These are phyloP conservation scores for Cystobasidium sp. DNA, from an alignment of 1,284 basidiomycete genomes.

Conservation along the genomic window DNA sequence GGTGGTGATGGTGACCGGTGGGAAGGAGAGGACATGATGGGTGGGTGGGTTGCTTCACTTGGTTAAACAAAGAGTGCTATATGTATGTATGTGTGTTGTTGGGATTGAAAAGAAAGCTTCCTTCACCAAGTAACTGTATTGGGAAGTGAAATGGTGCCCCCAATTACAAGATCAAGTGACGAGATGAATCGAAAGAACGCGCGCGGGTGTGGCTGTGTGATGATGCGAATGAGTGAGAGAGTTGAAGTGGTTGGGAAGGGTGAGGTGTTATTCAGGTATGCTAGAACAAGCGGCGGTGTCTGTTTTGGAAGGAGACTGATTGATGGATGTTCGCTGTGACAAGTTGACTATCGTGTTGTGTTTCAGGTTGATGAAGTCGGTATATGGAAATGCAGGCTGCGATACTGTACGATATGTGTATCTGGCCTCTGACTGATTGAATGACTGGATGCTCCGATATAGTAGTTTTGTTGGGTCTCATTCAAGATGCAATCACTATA, in stretches of 20 bases:
- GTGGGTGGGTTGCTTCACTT: no score
- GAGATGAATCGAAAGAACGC: neutral
- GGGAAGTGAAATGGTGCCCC: neutral
- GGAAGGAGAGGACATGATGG: neutral
- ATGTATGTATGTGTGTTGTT: no score
- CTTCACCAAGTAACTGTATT: neutral
- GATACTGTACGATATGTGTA: no score
- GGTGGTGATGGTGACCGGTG: neutral
- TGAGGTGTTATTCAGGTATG: neutral
- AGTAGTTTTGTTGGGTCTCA: no score
- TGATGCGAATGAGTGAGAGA: neutral
- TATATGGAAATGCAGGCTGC: no score
- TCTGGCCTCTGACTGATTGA: no score
- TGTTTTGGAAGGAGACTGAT: neutral
- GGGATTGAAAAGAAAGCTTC: neutral
- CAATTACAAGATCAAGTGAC: neutral
- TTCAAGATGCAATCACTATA: no score
- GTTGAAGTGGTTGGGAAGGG: neutral
- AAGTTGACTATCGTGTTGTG: no score
- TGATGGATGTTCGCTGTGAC: no score
- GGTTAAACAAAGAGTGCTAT: no score
- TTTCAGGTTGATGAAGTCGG: no score
- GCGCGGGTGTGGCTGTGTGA: constrained; percentile 10
- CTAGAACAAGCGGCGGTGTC: neutral
- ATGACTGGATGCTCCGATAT: no score